Conservation (phyloP, 208 protist genomes). For the Trypanosomatidae sp. region DNA sequence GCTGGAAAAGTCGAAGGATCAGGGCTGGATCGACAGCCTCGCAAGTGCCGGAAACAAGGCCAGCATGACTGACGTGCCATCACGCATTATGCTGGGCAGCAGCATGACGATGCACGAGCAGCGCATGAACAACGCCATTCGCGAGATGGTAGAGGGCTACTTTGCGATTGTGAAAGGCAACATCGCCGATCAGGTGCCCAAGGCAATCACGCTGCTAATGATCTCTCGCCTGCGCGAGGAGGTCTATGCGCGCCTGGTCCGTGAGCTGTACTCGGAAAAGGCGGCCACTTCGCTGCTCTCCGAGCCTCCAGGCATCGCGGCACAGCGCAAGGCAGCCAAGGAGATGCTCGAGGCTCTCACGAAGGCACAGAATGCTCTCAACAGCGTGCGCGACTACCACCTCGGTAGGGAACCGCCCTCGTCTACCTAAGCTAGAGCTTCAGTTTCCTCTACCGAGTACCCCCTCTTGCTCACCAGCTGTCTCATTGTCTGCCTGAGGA, state of each 20-base stretch:
- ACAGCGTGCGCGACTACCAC: slow-evolving; percentile 81
- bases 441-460: background rate
- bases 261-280: slow-evolving; percentile 94
- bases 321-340: slow-evolving; percentile 86
- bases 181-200: slow-evolving; percentile 96
- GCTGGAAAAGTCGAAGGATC: slow-evolving; percentile 54
- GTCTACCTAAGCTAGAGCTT: background rate
- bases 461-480: background rate
- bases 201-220: slow-evolving; percentile 98
- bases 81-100: slow-evolving; percentile 74
- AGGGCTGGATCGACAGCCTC: slow-evolving; percentile 41
- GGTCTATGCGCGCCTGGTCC: slow-evolving; percentile 95
- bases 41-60: slow-evolving; percentile 20
- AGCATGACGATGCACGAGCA: slow-evolving; percentile 75
- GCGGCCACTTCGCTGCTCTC: slow-evolving; percentile 93
- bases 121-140: slow-evolving; percentile 81
- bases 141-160: slow-evolving; percentile 93
- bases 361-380: slow-evolving; percentile 83
- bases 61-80: slow-evolving; percentile 81
- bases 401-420: slow-evolving; percentile 21
- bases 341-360: slow-evolving; percentile 91
- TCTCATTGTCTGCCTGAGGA: background rate
- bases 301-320: slow-evolving; percentile 88
- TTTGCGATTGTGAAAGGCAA: slow-evolving; percentile 92
- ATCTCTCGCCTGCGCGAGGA: slow-evolving; percentile 92